Evolutionary conservation across 2,329 filamentous ascomycete species (phyloP), one percentile per base, ranked within the genome.

Genomic region (Aspergillus puulaauensis): DNA sequence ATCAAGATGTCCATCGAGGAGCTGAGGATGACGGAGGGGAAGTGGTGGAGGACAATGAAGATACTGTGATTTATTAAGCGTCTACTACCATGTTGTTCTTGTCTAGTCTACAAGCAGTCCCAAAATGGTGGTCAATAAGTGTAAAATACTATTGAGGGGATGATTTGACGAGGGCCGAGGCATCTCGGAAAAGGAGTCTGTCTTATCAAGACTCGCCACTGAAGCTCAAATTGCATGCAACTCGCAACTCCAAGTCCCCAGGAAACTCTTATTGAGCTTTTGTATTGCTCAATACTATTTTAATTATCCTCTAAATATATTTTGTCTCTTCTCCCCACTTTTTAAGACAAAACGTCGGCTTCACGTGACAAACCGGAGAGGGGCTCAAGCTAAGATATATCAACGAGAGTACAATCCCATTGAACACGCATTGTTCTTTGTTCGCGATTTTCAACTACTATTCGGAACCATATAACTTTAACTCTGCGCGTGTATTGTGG

Each of bases 1-100:
- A 76, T 73, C 62, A 69, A 37, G 73, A 75, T 61, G 64, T 68
- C 61, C 71, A 75, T 68, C 77, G 76, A 68, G 68, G 80, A 58
- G 70, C 83, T 65, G 82, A 89, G 59, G 89, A 93, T 67, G 87
- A 91, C 61, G 82, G 84, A 51, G 89, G 86, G 53, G 90, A 93
- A 68, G 87, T 93, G 56, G 82, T 96, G 64, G 86, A 95, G 73
- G 90, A 89, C 54, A 90, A 91, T 59, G 92, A 97, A 77, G 92
- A 96, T 68, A 92, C 89, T 66, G 91, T 96, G 53, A 93, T 96
- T 59, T 96, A 96, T 78, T 96, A 68, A 62, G 21, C 4, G 31
- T 45, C 19, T 6, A 46, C 11, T 4, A 48, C 9, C 35, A 33
- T 27, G 15, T 31, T 14, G 17, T 2, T 5, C 6, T 41, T 51